Evolutionary conservation across 163 green algal genomes (phyloP), one percentile per base, ranked within the genome.

Genomic region (Trebouxiophyceae sp.): DNA sequence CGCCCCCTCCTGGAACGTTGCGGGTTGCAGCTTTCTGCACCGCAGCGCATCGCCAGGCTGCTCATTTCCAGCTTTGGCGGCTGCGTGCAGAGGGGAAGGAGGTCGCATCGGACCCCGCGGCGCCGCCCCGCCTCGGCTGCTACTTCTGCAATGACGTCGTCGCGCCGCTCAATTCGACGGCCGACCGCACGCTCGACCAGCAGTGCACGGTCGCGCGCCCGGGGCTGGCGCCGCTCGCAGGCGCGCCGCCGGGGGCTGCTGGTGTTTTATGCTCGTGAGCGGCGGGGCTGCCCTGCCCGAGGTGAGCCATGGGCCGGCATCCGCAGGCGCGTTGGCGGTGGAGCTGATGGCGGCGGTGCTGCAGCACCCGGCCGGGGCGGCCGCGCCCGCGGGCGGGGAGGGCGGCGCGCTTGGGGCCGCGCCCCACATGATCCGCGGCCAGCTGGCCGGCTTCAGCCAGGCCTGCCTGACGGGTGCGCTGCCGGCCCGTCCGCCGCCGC

Each of bases 141-240:
- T 99, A 99, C 82, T 99, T 98, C 68, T 99, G 93, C 82, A 97
- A 95, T 71, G 93, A 99, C 62, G 91, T 99, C 1, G 83, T 98
- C 6, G 93, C 93, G 0, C 94, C 94, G 0, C 56, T 87, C 24
- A 86, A 98, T 71, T 96, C 88, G 33, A 97, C 88, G 0, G 45
- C 61, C 1, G 84, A 96, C 64, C 75, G 91, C 8, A 87, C 90
- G 2, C 69, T 98, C 57, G 94, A 99, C 81, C 89, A 98, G 82
- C 91, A 96, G 84, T 97, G 91, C 87, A 97, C 91, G 4, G 91
- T 97, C 45, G 87, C 89, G 3, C 72, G 91, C 8, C 91, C 91
- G 0, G 91, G 92, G 0, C 79, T 99, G 26, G 90, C 88, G 16
- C 74, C 80, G 30, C 91, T 98, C 28, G 93, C 93, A 31, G 85